A percentile compares a stretch with the other conserved stretches of the same genome.
These are phyloP conservation scores for Penicillium alfredii DNA, from an alignment of 495 filamentous ascomycete genomes.

Conservation along the genomic window DNA sequence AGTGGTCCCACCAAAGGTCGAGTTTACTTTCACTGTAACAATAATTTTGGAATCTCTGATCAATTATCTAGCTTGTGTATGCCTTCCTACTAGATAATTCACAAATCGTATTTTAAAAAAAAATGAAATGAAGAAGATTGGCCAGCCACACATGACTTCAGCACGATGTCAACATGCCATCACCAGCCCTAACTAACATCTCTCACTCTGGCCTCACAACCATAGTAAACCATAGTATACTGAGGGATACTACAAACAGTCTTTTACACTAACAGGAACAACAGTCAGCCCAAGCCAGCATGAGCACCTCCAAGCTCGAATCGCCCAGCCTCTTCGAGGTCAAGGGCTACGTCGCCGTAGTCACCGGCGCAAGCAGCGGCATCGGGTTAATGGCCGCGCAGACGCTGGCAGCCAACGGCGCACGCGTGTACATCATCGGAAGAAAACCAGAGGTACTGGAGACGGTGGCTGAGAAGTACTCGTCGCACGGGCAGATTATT, in stretches of 20 bases:
- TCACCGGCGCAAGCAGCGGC: conserved; percentile 51
- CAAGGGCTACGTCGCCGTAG: conserved; percentile 36
- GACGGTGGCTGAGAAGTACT: conserved; percentile 40
- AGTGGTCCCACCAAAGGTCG: too few relatives aligned
- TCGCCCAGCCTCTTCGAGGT: not conserved
- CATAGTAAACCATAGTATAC: too few relatives aligned
- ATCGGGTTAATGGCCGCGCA: conserved; percentile 51
- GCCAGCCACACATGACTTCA: conserved; percentile 3
- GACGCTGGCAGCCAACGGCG: conserved; percentile 56
- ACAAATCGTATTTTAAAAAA: not conserved
- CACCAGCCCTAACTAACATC: too few relatives aligned
- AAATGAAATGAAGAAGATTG: not conserved
- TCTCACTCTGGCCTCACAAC: too few relatives aligned
- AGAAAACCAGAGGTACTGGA: conserved; percentile 51
- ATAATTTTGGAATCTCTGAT: too few relatives aligned
- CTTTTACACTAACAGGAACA: too few relatives aligned
- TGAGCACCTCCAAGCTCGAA: not conserved
- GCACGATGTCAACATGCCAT: conserved; percentile 5
- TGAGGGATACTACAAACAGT: too few relatives aligned
- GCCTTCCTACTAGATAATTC: not conserved
- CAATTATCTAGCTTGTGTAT: too few relatives aligned
- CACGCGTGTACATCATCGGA: conserved; percentile 56
- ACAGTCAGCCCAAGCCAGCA: not conserved
- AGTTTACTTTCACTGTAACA: too few relatives aligned
- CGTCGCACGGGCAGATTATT: conserved; percentile 35